These are phyloP conservation scores for Microcyclosporella mali DNA, from an alignment of 2,329 filamentous ascomycete species.

Conservation along the genomic window DNA sequence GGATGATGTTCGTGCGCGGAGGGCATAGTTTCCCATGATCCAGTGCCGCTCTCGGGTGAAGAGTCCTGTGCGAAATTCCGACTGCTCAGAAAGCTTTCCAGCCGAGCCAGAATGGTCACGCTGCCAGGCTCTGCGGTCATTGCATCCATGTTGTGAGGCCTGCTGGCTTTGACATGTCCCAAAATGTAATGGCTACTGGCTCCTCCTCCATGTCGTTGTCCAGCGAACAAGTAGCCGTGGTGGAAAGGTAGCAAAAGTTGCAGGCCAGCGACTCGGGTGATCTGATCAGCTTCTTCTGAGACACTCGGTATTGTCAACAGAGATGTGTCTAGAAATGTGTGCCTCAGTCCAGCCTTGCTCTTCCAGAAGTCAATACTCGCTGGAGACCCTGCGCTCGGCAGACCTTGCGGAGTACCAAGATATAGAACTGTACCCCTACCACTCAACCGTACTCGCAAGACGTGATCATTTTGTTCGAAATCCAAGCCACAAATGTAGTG, in stretches of 20 bases:
- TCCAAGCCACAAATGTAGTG: slow-evolving; percentile 32
- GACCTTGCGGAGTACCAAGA: slow-evolving; percentile 25
- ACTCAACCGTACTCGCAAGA: slow-evolving; percentile 29
- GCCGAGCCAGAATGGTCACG: slow-evolving; percentile 24
- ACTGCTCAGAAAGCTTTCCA: slow-evolving; percentile 28
- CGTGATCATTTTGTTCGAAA: slow-evolving; percentile 30
- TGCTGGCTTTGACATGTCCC: slow-evolving; percentile 22
- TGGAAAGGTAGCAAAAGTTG: slow-evolving; percentile 27
- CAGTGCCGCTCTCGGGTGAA: slow-evolving; percentile 18
- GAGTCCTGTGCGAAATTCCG: slow-evolving; percentile 24
- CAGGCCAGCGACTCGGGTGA: slow-evolving; percentile 22
- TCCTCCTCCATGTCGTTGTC: slow-evolving; percentile 26
- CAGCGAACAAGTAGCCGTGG: slow-evolving; percentile 27
- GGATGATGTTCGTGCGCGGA: slow-evolving; percentile 30
- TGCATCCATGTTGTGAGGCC: slow-evolving; percentile 6
- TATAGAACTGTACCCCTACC: slow-evolving; percentile 32
- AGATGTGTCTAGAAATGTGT: slow-evolving; percentile 29
- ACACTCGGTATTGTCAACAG: slow-evolving; percentile 11
- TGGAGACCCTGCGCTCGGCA: slow-evolving; percentile 1
- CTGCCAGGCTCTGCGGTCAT: slow-evolving; percentile 18
- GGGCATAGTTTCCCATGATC: slow-evolving; percentile 29
- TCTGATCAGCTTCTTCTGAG: slow-evolving; percentile 8
- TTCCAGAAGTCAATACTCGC: slow-evolving; percentile 30
- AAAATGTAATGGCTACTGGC: slow-evolving; percentile 27
- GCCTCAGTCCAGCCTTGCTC: slow-evolving; percentile 26